phyloP scores from a whole-genome alignment of 2,329 filamentous ascomycete genomes.

The Aspergillus puulaauensis region DNA sequence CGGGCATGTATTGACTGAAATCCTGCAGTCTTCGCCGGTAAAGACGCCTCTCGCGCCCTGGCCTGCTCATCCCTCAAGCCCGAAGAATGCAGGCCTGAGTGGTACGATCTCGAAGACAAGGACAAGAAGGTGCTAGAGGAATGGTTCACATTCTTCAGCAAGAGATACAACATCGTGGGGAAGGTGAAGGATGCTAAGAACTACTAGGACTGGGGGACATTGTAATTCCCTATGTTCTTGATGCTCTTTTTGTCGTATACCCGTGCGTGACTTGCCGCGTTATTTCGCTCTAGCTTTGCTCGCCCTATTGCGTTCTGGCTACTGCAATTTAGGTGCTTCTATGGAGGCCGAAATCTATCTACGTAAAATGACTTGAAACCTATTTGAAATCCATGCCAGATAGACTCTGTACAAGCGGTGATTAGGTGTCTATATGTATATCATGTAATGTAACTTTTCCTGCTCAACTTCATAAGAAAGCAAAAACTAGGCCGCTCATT shows the following conservation, averaged over 20 bases:
- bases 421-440: neutral
- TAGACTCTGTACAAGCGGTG: neutral
- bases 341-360: neutral
- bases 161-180: constrained; percentile 80
- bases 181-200: constrained; percentile 44
- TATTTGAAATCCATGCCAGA: neutral
- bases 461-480: neutral
- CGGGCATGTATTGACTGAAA: neutral
- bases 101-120: constrained; percentile 78
- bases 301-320: neutral
- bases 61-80: constrained; percentile 81
- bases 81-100: constrained; percentile 80
- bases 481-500: constrained; percentile 29
- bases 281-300: neutral
- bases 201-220: constrained; percentile 26
- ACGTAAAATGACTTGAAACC: neutral
- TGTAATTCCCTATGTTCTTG: neutral
- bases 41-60: constrained; percentile 90
- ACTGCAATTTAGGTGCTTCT: neutral
- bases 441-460: constrained; percentile 3
- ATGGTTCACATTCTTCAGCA: constrained; percentile 95
- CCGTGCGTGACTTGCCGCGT: neutral
- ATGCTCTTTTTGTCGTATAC: constrained; percentile 7
- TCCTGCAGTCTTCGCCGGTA: constrained; percentile 81
- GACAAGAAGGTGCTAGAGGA: constrained; percentile 83